Percentiles rank a stretch among this genome's conserved stretches.
These are phyloP conservation scores for Neckera pumila DNA, from an alignment of 225 moss, liverwort and hornwort species.

Conservation along the genomic window DNA sequence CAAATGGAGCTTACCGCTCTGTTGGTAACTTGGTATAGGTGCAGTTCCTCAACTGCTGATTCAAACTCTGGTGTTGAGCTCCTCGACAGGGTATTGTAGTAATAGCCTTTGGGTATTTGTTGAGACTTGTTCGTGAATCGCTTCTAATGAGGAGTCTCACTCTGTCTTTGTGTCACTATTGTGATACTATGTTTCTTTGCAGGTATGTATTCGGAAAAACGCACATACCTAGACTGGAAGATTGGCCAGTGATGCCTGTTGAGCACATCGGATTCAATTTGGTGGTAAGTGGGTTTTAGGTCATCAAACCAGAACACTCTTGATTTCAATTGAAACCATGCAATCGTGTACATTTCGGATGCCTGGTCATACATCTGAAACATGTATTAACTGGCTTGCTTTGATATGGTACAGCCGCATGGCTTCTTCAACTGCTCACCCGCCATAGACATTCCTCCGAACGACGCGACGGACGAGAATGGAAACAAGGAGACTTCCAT, in stretches of 20 bases:
- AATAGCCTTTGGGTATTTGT: background rate
- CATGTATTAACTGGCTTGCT: background rate
- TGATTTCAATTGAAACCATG: background rate
- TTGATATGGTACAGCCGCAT: slow-evolving; percentile 46
- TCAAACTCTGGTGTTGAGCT: background rate
- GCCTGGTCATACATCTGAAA: background rate
- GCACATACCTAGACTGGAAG: slow-evolving; percentile 73
- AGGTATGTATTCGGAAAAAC: slow-evolving; percentile 88
- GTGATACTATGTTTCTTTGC: background rate
- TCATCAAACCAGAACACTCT: background rate
- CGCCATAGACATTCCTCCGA: slow-evolving; percentile 73
- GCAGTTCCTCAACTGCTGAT: no score
- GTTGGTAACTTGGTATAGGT: background rate
- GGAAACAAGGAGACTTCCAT: slow-evolving; percentile 16
- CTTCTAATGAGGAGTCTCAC: background rate
- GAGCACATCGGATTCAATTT: slow-evolving; percentile 73
- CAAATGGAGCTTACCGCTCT: background rate
- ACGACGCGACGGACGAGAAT: slow-evolving; percentile 22
- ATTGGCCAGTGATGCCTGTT: slow-evolving; percentile 97
- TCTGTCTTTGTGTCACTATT: background rate
- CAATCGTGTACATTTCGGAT: background rate
- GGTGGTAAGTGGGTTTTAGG: slow-evolving; percentile 22
- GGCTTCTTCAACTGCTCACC: slow-evolving; percentile 91
- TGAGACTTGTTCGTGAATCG: background rate
- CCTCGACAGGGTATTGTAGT: background rate